Percentiles rank a stretch among this genome's conserved stretches.
Conservation (phyloP, 495 filamentous ascomycete genomes). For the Parathielavia appendiculata region DNA sequence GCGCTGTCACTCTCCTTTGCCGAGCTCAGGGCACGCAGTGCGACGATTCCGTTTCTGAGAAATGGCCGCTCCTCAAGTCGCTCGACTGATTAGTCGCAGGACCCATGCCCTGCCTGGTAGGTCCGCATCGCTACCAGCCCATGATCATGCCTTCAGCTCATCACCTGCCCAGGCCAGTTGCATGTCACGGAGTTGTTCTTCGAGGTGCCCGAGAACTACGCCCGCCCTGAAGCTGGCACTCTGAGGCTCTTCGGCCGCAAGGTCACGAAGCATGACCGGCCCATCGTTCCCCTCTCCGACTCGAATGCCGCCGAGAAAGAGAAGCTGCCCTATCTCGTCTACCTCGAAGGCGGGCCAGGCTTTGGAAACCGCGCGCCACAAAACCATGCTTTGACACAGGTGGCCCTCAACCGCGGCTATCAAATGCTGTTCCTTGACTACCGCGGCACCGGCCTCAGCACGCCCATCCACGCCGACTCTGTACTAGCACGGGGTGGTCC, state of each 20-base stretch:
- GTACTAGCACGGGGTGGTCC: slow-evolving; percentile 60
- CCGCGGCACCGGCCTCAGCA: slow-evolving; percentile 80
- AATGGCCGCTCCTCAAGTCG: slow-evolving; percentile 19
- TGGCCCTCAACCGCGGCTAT: slow-evolving; percentile 76
- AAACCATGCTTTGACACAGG: slow-evolving; percentile 57
- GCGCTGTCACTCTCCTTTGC: too few relatives aligned
- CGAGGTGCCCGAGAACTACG: slow-evolving; percentile 73
- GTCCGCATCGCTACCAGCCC: not conserved
- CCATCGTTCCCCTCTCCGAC: slow-evolving; percentile 43
- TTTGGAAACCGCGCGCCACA: slow-evolving; percentile 70
- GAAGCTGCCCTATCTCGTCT: slow-evolving; percentile 49
- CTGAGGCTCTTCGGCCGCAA: slow-evolving; percentile 73
- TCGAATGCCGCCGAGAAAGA: slow-evolving; percentile 39
- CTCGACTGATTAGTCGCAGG: slow-evolving; percentile 21
- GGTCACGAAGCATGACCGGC: slow-evolving; percentile 57
- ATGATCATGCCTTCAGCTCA: not conserved
- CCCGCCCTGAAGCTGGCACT: slow-evolving; percentile 53
- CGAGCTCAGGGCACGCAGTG: too few relatives aligned
- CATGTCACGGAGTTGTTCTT: slow-evolving; percentile 78
- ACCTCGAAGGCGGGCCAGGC: slow-evolving; percentile 74
- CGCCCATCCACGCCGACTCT: slow-evolving; percentile 65
- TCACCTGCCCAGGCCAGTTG: slow-evolving; percentile 55
- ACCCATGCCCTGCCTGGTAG: slow-evolving; percentile 27
- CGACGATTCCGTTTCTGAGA: not conserved
- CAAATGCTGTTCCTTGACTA: slow-evolving; percentile 82